These are phyloP conservation scores for Potentilla sterilis DNA, from an alignment of 306 rosid genomes.

Conservation along the genomic window DNA sequence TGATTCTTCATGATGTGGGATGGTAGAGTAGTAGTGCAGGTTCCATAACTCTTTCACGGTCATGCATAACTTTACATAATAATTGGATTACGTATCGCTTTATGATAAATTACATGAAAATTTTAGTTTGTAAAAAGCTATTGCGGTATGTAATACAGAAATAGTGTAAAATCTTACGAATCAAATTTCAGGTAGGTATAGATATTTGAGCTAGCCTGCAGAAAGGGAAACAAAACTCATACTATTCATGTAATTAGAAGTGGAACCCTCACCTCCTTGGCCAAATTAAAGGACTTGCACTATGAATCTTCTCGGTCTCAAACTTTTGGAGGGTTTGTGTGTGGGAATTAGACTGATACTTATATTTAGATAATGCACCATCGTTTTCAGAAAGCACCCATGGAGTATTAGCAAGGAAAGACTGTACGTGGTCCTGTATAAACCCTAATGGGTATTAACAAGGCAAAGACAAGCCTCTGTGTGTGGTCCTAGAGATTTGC, in stretches of 20 bases:
- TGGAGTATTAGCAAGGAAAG: constrained; percentile 3
- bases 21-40: neutral
- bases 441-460: neutral
- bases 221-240: neutral
- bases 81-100: too few relatives aligned
- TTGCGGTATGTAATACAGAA: too few relatives aligned
- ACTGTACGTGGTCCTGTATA: neutral
- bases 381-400: neutral
- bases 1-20: neutral
- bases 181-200: too few relatives aligned
- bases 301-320: neutral
- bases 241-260: neutral
- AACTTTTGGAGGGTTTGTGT: neutral
- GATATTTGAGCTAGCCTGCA: too few relatives aligned
- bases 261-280: neutral
- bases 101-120: too few relatives aligned
- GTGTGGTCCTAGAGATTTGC: neutral
- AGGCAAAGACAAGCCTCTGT: neutral
- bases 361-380: neutral
- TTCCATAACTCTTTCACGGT: too few relatives aligned
- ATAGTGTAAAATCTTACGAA: too few relatives aligned
- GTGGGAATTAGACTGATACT: neutral
- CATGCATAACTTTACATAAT: too few relatives aligned
- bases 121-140: too few relatives aligned
- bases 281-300: neutral